Percentiles rank a stretch among this genome's conserved stretches.
Conservation (phyloP, 345 rosid genomes). For the Brassica carinata region DNA sequence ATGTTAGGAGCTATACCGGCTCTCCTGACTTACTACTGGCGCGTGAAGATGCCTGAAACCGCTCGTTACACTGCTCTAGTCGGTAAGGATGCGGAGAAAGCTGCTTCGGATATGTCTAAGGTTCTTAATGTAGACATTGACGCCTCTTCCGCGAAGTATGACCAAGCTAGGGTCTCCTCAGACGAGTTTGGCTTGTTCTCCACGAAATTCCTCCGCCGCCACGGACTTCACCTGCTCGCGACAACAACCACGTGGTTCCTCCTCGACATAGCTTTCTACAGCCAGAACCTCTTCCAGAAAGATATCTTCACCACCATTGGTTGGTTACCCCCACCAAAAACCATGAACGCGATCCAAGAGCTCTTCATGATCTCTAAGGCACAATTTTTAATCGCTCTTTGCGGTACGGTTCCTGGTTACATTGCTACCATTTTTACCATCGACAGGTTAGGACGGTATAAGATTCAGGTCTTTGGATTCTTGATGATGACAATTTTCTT, state of each 20-base stretch:
- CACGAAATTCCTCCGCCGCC: slow-evolving; percentile 45
- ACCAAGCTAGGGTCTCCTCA: slow-evolving; percentile 1
- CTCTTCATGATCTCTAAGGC: slow-evolving; percentile 60
- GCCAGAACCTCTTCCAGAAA: slow-evolving; percentile 75
- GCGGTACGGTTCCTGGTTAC: slow-evolving; percentile 83
- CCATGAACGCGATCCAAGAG: slow-evolving; percentile 73
- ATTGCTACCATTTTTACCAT: slow-evolving; percentile 51
- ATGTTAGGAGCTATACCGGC: slow-evolving; percentile 82
- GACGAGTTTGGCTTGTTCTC: slow-evolving; percentile 62
- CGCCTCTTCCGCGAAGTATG: slow-evolving; percentile 51
- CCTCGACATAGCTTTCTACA: slow-evolving; percentile 72
- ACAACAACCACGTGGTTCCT: slow-evolving; percentile 74
- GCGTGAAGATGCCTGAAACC: slow-evolving; percentile 82
- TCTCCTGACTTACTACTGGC: slow-evolving; percentile 63
- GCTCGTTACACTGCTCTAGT: slow-evolving; percentile 79
- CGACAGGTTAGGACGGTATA: slow-evolving; percentile 52
- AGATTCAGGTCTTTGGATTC: slow-evolving; percentile 66
- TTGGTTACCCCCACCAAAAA: slow-evolving; percentile 67
- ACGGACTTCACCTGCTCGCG: slow-evolving; percentile 64
- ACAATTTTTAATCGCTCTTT: slow-evolving; percentile 64
- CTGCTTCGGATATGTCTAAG: slow-evolving; percentile 70
- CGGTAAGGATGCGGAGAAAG: slow-evolving; percentile 63
- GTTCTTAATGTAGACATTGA: slow-evolving; percentile 67
- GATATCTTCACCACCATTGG: slow-evolving; percentile 71
- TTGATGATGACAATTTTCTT: slow-evolving; percentile 62